Base-by-base conservation (phyloP, 106 monocot species). In the Chionographis japonica region DNA sequence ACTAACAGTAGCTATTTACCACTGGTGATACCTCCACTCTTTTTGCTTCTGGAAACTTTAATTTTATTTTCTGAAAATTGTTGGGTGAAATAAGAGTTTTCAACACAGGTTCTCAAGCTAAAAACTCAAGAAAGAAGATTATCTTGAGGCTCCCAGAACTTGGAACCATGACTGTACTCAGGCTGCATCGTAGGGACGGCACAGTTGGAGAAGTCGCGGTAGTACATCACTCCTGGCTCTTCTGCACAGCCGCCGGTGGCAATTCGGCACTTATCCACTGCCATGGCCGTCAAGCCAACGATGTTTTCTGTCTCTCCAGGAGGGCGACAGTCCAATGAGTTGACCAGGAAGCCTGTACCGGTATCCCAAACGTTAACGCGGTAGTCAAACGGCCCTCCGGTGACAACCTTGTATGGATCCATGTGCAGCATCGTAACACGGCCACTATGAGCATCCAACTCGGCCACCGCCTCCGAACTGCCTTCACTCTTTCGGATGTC, bases 321-420 rank as follows among this genome's bases (percentile, higher is more conserved):
- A 8, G 70, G 41, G 46, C 62, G 59, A 36, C 72, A 80, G 42
- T 78, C 73, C 37, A 88, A 36, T 36, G 75, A 59, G 66, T 82
- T 88, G 8, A 66, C 54, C 0, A 83, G 64, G 40, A 27, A 37
- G 1, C 88, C 80, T 52, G 82, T 85, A 19, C 56, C 72, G 4
- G 85, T 74, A 56, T 92, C 85, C 85, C 84, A 92, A 6, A 92
- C 76, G 73, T 81, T 77, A n/a, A 82, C 72, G 27, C 64, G 42
- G 38, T 58, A 40, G 70, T 83, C 84, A 4, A 36, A 57, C 37
- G 92, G 85, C 2, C 85, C 85, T 46, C 80, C 88, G 13, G 88
- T 85, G 27, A 88, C 85, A 16, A 88, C 68, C 68, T 92, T 92
- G 76, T 78, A 85, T 0, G 73, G 63, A 75, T 92, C 88, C 75